phyloP scores from a whole-genome alignment of 257 asterid species.

The Solanum pinnatisectum region DNA sequence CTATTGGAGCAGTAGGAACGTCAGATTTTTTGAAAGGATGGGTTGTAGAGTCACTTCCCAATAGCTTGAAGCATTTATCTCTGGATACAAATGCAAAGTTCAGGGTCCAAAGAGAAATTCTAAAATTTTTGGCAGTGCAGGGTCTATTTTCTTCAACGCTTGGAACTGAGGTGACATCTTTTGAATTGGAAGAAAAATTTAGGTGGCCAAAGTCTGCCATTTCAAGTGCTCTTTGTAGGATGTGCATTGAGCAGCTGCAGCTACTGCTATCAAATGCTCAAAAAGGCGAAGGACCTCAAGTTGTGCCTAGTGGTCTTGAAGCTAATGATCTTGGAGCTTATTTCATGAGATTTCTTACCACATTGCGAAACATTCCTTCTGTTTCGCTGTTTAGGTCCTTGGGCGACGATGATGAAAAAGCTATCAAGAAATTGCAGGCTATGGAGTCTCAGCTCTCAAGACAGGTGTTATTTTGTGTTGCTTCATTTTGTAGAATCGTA shows the following conservation, averaged over 20 bases:
- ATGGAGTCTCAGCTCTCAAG: slow-evolving; percentile 66
- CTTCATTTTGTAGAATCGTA: not conserved
- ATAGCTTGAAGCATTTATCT: slow-evolving; percentile 55
- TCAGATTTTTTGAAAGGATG: slow-evolving; percentile 71
- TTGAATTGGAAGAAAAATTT: slow-evolving; percentile 80
- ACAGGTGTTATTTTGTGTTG: slow-evolving; percentile 43
- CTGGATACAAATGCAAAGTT: slow-evolving; percentile 62
- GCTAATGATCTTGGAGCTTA: slow-evolving; percentile 80
- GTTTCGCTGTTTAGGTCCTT: slow-evolving; percentile 74
- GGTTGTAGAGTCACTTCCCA: slow-evolving; percentile 80
- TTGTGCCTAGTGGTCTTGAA: slow-evolving; percentile 45
- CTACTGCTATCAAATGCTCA: slow-evolving; percentile 66
- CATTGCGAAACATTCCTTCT: slow-evolving; percentile 80
- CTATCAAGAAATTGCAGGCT: slow-evolving; percentile 63
- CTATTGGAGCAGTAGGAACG: slow-evolving; percentile 36
- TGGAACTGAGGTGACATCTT: slow-evolving; percentile 94
- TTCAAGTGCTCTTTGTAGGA: slow-evolving; percentile 64
- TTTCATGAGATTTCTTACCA: slow-evolving; percentile 66
- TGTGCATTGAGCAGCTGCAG: slow-evolving; percentile 94
- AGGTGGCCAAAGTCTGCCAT: slow-evolving; percentile 82
- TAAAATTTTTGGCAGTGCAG: slow-evolving; percentile 90
- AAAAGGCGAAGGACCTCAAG: slow-evolving; percentile 62
- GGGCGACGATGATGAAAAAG: slow-evolving; percentile 61
- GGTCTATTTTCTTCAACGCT: slow-evolving; percentile 88
- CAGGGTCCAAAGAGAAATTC: slow-evolving; percentile 67